A percentile compares a stretch with the other conserved stretches of the same genome.
These are phyloP conservation scores for Lachancea kluyveri DNA, from an alignment of 805 yeast genomes.

Conservation along the genomic window DNA sequence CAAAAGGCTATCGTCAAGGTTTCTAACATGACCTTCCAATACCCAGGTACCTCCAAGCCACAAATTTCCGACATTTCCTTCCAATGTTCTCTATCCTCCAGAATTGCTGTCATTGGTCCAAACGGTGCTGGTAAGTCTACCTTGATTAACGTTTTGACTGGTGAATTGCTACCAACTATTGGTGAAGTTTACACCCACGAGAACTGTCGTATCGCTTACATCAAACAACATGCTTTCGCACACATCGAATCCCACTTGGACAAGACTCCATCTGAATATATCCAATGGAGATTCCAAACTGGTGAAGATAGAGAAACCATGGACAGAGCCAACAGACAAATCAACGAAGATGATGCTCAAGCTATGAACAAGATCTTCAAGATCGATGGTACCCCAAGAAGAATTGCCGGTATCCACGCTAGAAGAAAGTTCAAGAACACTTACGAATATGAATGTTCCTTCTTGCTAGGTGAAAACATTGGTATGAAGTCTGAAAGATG, in stretches of 20 bases:
- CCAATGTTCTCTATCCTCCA: slow-evolving; percentile 98
- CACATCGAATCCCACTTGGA: slow-evolving; percentile 98
- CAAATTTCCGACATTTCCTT: slow-evolving; percentile 86
- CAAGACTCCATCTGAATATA: slow-evolving; percentile 99
- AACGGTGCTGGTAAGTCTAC: slow-evolving; percentile 99
- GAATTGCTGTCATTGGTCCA: slow-evolving; percentile 99
- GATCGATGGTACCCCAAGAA: slow-evolving; percentile 98
- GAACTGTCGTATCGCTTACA: slow-evolving; percentile 99
- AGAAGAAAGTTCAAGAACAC: slow-evolving; percentile 99
- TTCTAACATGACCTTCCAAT: slow-evolving; percentile 95
- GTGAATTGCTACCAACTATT: slow-evolving; percentile 95
- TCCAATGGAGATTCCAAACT: slow-evolving; percentile 99
- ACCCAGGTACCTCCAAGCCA: slow-evolving; percentile 97
- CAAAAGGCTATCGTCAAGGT: slow-evolving; percentile 99
- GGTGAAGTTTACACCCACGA: slow-evolving; percentile 99
- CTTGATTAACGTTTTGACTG: slow-evolving; percentile 96
- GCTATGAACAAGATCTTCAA: slow-evolving; percentile 99
- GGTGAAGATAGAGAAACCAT: slow-evolving; percentile 99
- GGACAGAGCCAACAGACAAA: slow-evolving; percentile 99
- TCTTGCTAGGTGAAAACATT: slow-evolving; percentile 95
- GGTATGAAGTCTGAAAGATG: slow-evolving; percentile 99
- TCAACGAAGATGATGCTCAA: slow-evolving; percentile 93
- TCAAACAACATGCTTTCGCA: slow-evolving; percentile 99
- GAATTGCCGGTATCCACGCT: slow-evolving; percentile 87
- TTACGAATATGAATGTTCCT: slow-evolving; percentile 98